Base-by-base conservation (phyloP, 805 yeast genomes). In the Zygosaccharomyces lentus region DNA sequence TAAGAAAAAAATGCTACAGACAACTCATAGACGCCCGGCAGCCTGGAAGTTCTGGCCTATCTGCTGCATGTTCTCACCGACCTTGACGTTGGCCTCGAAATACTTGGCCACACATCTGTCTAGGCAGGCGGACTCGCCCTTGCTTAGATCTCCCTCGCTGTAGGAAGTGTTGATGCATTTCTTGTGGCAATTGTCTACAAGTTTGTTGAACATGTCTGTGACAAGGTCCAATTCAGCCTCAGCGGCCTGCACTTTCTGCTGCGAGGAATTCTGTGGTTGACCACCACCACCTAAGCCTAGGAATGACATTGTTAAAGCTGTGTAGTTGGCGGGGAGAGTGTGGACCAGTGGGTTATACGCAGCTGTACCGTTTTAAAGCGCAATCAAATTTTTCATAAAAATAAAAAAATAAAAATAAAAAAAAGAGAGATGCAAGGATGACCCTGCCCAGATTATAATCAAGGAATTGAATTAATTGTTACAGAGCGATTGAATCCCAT, bases 211-310 rank as follows among this genome's bases (percentile, higher is more conserved):
- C 97, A 91, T 89, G 58, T 93, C 96, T 32, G 97, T 90, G 58
- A 91, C 96, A 82, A 93, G 84, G 68, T 91, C 99, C 56, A 91
- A 77, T 70, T 91, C 99, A 47, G 96, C 87, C 72, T 91, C 98
- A 43, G 99, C 99, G 55, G 96, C 96, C 61, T 77, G 76, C 51
- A 86, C 74, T 67, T 86, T 86, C 66, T 84, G 89, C 53, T 82
- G 84, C 34, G 88, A 77, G 21, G 84, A 73, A 53, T 81, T 62
- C 65, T 82, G 87, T 53, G 91, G 90, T 55, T 84, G 76, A 49
- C 79, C 76, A 52, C 83, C 84, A 52, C 84, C 84, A 54, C 90
- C 90, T 54, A 86, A 75, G 58, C 91, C 91, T 64, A 85, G 75
- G 62, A 78, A 78, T 37, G 82, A 78, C 91, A 84, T 84, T 35